A percentile compares a stretch with the other conserved stretches of the same genome.
These are phyloP conservation scores for Ceratobasidium sp. DNA, from an alignment of 1,284 basidiomycete genomes.

Conservation along the genomic window DNA sequence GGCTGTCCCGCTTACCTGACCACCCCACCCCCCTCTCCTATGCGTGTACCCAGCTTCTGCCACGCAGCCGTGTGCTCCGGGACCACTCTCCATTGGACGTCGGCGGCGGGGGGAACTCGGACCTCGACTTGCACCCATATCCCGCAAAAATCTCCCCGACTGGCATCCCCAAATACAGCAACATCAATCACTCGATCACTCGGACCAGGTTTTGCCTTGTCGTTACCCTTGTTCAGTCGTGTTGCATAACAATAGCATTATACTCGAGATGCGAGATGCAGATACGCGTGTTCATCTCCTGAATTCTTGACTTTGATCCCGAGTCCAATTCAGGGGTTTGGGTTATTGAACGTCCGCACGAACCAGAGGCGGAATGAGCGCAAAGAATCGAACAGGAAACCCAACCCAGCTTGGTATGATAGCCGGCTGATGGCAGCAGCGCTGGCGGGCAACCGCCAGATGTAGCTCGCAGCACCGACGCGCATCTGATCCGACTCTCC, in stretches of 20 bases:
- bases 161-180: conserved; percentile 15
- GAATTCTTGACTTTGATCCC: conserved; percentile 28
- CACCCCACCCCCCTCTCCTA: conserved; percentile 1
- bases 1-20: conserved; percentile 20
- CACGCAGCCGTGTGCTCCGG: conserved; percentile 4
- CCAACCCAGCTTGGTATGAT: conserved; percentile 1
- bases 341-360: not conserved
- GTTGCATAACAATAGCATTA: not conserved
- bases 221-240: conserved; percentile 2
- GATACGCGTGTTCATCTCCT: conserved; percentile 20
- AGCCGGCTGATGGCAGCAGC: conserved; percentile 27
- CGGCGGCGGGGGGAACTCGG: conserved; percentile 41
- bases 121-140: conserved; percentile 6
- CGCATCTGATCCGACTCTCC: conserved; percentile 12
- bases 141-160: conserved; percentile 20
- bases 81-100: conserved; percentile 17
- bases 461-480: not conserved
- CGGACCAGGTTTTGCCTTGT: not conserved
- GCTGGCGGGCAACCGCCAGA: not conserved
- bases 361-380: conserved; percentile 27
- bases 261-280: conserved; percentile 10
- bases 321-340: not conserved
- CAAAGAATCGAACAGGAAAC: not conserved
- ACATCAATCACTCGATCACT: not conserved
- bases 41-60: conserved; percentile 1